Evolutionary conservation across 495 filamentous ascomycete genomes (phyloP), one percentile per base, ranked within the genome.

Genomic region (Usnea hakonensis): DNA sequence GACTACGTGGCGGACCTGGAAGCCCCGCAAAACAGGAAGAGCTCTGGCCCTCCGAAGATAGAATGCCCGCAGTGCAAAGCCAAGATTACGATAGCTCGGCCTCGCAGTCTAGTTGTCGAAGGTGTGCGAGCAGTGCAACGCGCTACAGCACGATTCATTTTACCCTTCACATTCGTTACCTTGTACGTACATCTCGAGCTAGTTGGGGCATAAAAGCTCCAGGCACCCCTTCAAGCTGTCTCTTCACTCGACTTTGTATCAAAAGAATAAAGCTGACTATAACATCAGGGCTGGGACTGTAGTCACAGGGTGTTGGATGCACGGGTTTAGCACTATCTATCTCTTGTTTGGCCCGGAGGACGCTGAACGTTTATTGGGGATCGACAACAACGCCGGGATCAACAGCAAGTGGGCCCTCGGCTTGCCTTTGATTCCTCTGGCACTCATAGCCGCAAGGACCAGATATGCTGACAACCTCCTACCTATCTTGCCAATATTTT

Each of bases 1-100:
- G 86, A 89, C 70, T 98, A 91, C 90, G 84, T 97, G 10, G 87
- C 89, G 23, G 90, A 95, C 65, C 77, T 89, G 48, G 90, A 98
- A 72, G 79, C 78, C 37, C 80, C 81, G 32, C 74, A 79, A 63
- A 81, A 76, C 71, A 81, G 78, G 54, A 73, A 76, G 57, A 79
- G 76, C 44, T 75, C 76, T 33, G 64, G 68, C 5, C 68, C 69
- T 23, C 78, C 77, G 60, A 87, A 84, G 60, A 83, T 96, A 67
- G 72, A 80, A 56, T 98, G 94, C 71, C 91, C 92, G 9, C 87
- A 92, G 65, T 98, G 94, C 81, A 92, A 94, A 70, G 80, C 83
- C 2, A 83, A 87, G 62, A 94, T 97, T 64, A 73, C 79, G 14
- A 75, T 97, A 54, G 81, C 84, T 19, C 84, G 90, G 46, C 90